A percentile compares a stretch with the other conserved stretches of the same genome.
Evolutionary conservation across 257 asterid genomes (phyloP).

Genomic region (Knoxia roxburghii): DNA sequence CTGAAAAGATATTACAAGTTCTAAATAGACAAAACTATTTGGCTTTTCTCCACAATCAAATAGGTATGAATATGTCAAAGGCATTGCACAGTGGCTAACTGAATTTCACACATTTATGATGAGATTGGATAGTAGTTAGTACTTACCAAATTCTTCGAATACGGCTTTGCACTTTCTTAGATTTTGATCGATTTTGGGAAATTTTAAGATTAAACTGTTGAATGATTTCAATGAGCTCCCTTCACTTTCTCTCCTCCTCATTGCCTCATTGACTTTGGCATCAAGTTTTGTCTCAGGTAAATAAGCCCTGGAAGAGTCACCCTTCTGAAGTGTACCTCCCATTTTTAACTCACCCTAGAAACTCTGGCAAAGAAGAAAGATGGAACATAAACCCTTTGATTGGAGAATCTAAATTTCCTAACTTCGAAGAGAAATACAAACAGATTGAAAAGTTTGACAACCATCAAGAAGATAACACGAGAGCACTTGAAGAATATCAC

Average conservation of each 20-base stretch:
- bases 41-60: neutral
- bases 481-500: neutral
- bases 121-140: neutral
- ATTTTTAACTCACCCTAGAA: constrained; percentile 26
- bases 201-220: constrained; percentile 64
- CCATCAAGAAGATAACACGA: neutral
- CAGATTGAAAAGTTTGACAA: neutral
- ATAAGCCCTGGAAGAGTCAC: constrained; percentile 40
- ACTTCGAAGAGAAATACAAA: neutral
- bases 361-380: constrained; percentile 3
- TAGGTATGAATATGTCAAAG: neutral
- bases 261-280: constrained; percentile 56
- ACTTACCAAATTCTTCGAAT: constrained; percentile 66
- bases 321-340: constrained; percentile 66
- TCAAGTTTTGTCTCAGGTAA: constrained; percentile 72
- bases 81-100: neutral
- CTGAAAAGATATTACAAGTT: neutral
- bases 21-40: too few relatives aligned
- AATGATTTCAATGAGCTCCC: constrained; percentile 70
- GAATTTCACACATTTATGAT: neutral
- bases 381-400: neutral
- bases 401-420: neutral
- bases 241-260: constrained; percentile 55
- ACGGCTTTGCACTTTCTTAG: constrained; percentile 61
- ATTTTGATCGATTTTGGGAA: constrained; percentile 81